phyloP scores from a whole-genome alignment of 2,329 filamentous ascomycete genomes.

The Phialemoniopsis sp. region DNA sequence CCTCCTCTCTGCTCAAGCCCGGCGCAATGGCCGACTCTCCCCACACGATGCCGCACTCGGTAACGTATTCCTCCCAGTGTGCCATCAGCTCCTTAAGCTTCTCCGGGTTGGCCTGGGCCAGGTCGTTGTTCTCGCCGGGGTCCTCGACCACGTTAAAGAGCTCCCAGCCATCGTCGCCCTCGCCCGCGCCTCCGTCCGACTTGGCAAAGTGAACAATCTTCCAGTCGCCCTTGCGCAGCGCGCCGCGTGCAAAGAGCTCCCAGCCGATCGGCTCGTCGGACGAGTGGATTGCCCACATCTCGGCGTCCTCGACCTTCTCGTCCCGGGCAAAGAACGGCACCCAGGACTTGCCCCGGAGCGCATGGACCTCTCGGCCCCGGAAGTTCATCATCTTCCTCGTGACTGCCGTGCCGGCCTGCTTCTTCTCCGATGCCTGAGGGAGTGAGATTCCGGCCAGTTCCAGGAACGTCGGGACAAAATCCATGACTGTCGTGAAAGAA shows the following conservation, averaged over 20 bases:
- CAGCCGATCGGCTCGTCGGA: conserved; percentile 10
- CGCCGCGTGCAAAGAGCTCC: conserved; percentile 12
- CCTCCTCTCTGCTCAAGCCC: conserved; percentile 2
- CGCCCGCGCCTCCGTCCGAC: not conserved
- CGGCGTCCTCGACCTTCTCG: conserved; percentile 6
- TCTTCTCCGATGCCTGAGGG: conserved; percentile 1
- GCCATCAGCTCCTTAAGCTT: conserved; percentile 14
- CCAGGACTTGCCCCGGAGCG: conserved; percentile 2
- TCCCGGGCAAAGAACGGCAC: not conserved
- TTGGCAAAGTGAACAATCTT: conserved; percentile 6
- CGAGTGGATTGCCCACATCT: conserved; percentile 13
- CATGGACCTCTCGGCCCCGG: too few species aligned
- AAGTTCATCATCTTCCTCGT: not conserved
- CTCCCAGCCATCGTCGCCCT: conserved; percentile 22
- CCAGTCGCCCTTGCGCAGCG: conserved; percentile 9
- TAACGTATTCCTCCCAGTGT: conserved; percentile 7
- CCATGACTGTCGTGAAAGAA: conserved; percentile 15
- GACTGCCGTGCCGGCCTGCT: not conserved
- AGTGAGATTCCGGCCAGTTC: conserved; percentile 9
- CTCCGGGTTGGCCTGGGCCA: conserved; percentile 15
- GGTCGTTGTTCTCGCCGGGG: conserved; percentile 24
- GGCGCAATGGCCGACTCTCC: conserved; percentile 6
- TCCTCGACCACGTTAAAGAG: conserved; percentile 24
- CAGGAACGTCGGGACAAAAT: conserved; percentile 10
- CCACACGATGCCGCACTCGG: conserved; percentile 8